Evolutionary conservation across 1,284 basidiomycete genomes (phyloP).

Genomic region (Butyriboletus regius): DNA sequence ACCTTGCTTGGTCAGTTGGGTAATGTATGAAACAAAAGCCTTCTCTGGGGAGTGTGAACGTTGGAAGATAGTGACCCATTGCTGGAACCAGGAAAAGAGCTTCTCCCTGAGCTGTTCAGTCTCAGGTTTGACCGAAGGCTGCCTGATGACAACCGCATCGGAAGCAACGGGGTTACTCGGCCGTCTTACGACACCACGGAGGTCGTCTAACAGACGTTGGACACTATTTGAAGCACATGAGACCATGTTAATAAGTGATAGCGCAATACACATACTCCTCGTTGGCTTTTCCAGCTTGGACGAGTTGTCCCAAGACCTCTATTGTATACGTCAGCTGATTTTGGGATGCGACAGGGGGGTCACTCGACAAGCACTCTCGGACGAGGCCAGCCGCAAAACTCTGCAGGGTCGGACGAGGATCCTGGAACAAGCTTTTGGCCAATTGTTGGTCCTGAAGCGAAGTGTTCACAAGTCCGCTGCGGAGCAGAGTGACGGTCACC

Average conservation of each 20-base stretch:
- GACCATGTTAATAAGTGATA: slow-evolving; percentile 1
- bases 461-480: slow-evolving; percentile 74
- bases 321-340: slow-evolving; percentile 77
- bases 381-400: slow-evolving; percentile 81
- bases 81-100: slow-evolving; percentile 70
- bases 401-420: slow-evolving; percentile 71
- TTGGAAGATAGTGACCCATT: slow-evolving; percentile 95
- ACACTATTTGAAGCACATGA: slow-evolving; percentile 36
- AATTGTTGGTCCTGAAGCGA: slow-evolving; percentile 84
- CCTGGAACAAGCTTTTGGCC: slow-evolving; percentile 77
- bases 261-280: slow-evolving; percentile 56
- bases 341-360: slow-evolving; percentile 73
- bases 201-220: slow-evolving; percentile 61
- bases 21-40: slow-evolving; percentile 95
- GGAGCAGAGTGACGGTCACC: slow-evolving; percentile 83
- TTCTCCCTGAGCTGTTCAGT: slow-evolving; percentile 66
- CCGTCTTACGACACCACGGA: slow-evolving; percentile 53
- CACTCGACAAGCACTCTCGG: slow-evolving; percentile 75
- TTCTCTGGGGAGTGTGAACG: slow-evolving; percentile 86
- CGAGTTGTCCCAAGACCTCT: slow-evolving; percentile 70
- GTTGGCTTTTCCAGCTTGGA: slow-evolving; percentile 69
- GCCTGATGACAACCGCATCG: slow-evolving; percentile 37
- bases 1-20: slow-evolving; percentile 89
- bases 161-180: slow-evolving; percentile 31
- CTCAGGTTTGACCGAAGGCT: slow-evolving; percentile 56